Evolutionary conservation across 129 eudicot genomes (phyloP).

Genomic region (Tagetes erecta): DNA sequence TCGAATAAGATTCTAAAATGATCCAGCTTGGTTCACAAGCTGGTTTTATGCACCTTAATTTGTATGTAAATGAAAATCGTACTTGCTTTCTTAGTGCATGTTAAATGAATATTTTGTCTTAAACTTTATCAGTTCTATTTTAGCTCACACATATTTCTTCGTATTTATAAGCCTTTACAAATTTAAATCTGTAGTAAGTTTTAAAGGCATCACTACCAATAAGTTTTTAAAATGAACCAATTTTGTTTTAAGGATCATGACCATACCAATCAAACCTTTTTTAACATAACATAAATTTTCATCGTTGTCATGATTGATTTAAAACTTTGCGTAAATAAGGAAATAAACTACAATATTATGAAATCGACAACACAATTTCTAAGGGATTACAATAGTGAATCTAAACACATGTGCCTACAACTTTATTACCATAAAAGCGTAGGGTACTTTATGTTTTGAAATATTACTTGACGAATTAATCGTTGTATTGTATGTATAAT

Average conservation of each 20-base stretch:
- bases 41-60: no score
- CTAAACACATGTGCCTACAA: conserved; percentile 11
- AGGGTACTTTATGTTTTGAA: conserved; percentile 10
- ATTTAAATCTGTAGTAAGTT: background rate
- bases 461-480: conserved; percentile 18
- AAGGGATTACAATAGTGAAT: conserved; percentile 3
- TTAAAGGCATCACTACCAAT: background rate
- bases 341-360: background rate
- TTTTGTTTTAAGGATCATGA: background rate
- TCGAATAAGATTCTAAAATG: no score
- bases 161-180: background rate
- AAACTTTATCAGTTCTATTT: background rate
- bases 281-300: background rate
- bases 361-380: conserved; percentile 5
- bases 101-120: background rate
- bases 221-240: background rate
- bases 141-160: background rate
- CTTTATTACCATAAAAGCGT: conserved; percentile 23
- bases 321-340: background rate
- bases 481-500: conserved; percentile 19
- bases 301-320: background rate
- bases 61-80: no score
- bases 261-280: background rate
- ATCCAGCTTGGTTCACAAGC: no score
- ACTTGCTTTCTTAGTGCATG: no score